Percentiles rank a stretch among this genome's conserved stretches.
These are phyloP conservation scores for Ilyonectria mors-panacis DNA, from an alignment of 2,329 filamentous ascomycete genomes.

Conservation along the genomic window DNA sequence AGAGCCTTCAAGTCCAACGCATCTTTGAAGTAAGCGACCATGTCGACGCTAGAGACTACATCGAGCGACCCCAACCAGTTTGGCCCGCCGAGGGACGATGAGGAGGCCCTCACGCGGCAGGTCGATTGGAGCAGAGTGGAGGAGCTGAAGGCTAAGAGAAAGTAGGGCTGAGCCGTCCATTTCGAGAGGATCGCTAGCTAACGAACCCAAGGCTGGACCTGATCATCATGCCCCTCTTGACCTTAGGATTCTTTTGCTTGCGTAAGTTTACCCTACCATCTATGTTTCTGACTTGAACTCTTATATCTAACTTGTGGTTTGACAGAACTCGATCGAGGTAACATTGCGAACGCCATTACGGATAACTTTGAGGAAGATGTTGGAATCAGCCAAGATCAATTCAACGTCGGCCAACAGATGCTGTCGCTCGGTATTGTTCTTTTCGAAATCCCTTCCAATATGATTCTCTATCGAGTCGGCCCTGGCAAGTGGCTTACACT, in stretches of 20 bases:
- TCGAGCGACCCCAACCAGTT: constrained; percentile 33
- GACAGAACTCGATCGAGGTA: constrained; percentile 57
- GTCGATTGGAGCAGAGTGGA: constrained; percentile 55
- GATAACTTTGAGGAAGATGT: constrained; percentile 65
- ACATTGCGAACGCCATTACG: constrained; percentile 64
- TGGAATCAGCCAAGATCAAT: constrained; percentile 64
- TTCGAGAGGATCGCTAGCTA: not conserved
- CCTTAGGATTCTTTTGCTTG: constrained; percentile 60
- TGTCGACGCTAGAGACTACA: constrained; percentile 36
- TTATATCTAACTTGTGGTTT: not conserved
- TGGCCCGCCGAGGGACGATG: constrained; percentile 46
- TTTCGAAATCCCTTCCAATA: constrained; percentile 57
- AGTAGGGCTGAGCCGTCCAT: constrained; percentile 45
- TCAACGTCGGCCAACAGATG: constrained; percentile 67
- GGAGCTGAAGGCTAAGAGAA: constrained; percentile 56
- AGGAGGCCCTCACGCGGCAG: constrained; percentile 47
- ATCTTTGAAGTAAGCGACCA: constrained; percentile 21
- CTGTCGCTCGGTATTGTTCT: constrained; percentile 66
- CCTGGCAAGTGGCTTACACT: constrained; percentile 68
- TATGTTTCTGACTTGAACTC: too few species aligned
- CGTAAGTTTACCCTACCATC: constrained; percentile 49
- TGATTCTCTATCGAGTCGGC: constrained; percentile 53
- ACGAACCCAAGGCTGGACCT: constrained; percentile 53
- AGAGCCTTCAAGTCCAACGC: constrained; percentile 6
- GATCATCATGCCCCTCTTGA: constrained; percentile 59